A percentile compares a stretch with the other conserved stretches of the same genome.
Evolutionary conservation across 306 rosid genomes (phyloP).

Genomic region (Lupinus albus): DNA sequence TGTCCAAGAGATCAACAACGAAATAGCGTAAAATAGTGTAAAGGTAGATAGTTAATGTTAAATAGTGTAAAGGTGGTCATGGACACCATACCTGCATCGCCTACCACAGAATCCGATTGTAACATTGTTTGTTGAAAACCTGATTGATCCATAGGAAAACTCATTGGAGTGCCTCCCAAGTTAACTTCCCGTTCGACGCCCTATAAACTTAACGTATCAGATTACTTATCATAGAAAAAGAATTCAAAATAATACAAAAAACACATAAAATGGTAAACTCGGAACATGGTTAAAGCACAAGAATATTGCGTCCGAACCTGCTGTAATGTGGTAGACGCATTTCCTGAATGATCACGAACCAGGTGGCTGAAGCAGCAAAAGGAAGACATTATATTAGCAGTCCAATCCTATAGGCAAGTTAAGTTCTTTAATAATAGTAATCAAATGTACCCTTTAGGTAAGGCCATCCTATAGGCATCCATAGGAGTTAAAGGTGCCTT

Average conservation of each 20-base stretch:
- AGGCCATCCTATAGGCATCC: slow-evolving; percentile 76
- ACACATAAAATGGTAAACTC: slow-evolving; percentile 13
- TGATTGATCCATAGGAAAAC: slow-evolving; percentile 79
- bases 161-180: slow-evolving; percentile 62
- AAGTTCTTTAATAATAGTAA: slow-evolving; percentile 33
- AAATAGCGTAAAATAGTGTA: too few relatives aligned
- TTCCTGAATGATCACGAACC: slow-evolving; percentile 76
- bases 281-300: slow-evolving; percentile 48
- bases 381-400: slow-evolving; percentile 40
- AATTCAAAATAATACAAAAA: slow-evolving; percentile 26
- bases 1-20: slow-evolving; percentile 22
- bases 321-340: slow-evolving; percentile 69
- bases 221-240: slow-evolving; percentile 40
- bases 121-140: slow-evolving; percentile 73
- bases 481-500: slow-evolving; percentile 69
- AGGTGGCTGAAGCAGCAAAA: slow-evolving; percentile 62
- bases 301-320: slow-evolving; percentile 72
- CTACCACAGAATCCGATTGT: slow-evolving; percentile 78
- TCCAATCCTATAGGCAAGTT: slow-evolving; percentile 19
- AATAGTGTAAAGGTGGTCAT: not conserved
- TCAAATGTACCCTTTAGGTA: slow-evolving; percentile 69
- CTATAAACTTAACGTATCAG: slow-evolving; percentile 52
- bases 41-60: slow-evolving; percentile 15
- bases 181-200: slow-evolving; percentile 71
- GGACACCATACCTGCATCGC: slow-evolving; percentile 62